Evolutionary conservation across 768 basidiomycete genomes (phyloP).

Genomic region (Boletus edulis): DNA sequence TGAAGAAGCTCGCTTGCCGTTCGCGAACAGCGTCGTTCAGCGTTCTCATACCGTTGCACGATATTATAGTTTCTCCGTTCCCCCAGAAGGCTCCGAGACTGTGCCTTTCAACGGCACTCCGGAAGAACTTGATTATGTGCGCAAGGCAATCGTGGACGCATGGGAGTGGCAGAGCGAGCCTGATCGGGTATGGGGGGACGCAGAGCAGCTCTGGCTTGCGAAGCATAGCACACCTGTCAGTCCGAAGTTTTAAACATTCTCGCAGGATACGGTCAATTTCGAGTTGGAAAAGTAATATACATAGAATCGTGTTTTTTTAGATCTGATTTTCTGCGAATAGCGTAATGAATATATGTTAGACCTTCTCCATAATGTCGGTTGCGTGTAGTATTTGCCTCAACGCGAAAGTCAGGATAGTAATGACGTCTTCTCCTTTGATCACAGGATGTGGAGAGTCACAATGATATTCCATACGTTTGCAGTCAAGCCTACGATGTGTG

Average conservation of each 20-base stretch:
- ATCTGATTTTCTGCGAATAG: too few species aligned
- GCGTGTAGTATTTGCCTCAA: too few species aligned
- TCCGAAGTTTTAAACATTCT: neutral
- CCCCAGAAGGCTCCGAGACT: neutral
- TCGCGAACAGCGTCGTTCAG: constrained; percentile 23
- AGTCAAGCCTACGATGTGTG: too few species aligned
- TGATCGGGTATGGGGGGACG: constrained; percentile 6
- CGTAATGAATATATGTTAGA: too few species aligned
- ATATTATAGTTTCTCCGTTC: constrained; percentile 20
- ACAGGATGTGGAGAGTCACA: too few species aligned
- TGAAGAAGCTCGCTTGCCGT: constrained; percentile 31
- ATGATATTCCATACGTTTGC: too few species aligned
- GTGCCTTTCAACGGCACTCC: neutral
- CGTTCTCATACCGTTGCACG: constrained; percentile 20
- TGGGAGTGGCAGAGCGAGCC: constrained; percentile 20
- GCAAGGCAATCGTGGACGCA: constrained; percentile 11
- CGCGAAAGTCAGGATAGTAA: too few species aligned
- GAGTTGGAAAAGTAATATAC: too few species aligned
- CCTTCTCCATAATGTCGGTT: too few species aligned
- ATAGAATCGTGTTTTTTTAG: too few species aligned
- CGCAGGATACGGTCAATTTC: too few species aligned
- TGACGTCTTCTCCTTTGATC: too few species aligned
- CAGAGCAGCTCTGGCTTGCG: constrained; percentile 10
- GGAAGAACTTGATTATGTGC: constrained; percentile 6
- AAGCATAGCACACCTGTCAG: neutral